Base-by-base conservation (phyloP, 495 filamentous ascomycete species). In the Podospora fimiseda region DNA sequence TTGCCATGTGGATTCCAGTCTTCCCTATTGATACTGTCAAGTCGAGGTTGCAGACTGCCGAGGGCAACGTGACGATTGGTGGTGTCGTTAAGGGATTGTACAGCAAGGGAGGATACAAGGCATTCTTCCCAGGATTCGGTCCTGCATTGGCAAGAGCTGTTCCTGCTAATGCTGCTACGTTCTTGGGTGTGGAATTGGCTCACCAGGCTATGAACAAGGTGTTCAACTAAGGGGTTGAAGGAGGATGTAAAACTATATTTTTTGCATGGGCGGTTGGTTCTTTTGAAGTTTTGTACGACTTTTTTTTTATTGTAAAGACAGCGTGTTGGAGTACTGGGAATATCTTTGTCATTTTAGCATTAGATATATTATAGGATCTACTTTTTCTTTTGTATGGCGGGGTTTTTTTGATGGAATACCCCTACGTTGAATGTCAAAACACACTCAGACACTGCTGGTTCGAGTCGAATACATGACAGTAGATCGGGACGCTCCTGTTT, bases 1-100 rank as follows among this genome's bases (percentile, higher is more conserved):
- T 99, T 43, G 90, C 93, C 19, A 99, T 99, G 94, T 99, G 93
- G 93, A 88, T 96, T 55, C 89, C 95, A 20, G 90, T 99, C 16
- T 99, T 99, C 80, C 93, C 93, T 4, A 77, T 99, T 49, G 93
- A 99, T 63, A 99, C 93, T 0, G 83, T 99, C 69, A 99, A 99
- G 80, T 89, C 83, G 51, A 76, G 91, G 47, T 68, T 99, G 67
- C 93, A 99, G 79, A 93, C 89, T 39, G 88, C 89, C 20, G 88
- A 93, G 56, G 91, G 91, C 15, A 85, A 84, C 53, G 86, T 89
- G 20, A 92, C 88, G 1, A 86, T 99, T 36, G 78, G 85, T 1
- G 85, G 88, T 1, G 86, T 90, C 2, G 79, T 97, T 40, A 77
- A 78, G 56, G 78, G 88, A 20, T 70, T 99, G 20, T 95, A 95